Percentiles rank a stretch among this genome's conserved stretches.
Conservation (phyloP, 352 stramenopile species). For the Aphanomyces cochlioides region DNA sequence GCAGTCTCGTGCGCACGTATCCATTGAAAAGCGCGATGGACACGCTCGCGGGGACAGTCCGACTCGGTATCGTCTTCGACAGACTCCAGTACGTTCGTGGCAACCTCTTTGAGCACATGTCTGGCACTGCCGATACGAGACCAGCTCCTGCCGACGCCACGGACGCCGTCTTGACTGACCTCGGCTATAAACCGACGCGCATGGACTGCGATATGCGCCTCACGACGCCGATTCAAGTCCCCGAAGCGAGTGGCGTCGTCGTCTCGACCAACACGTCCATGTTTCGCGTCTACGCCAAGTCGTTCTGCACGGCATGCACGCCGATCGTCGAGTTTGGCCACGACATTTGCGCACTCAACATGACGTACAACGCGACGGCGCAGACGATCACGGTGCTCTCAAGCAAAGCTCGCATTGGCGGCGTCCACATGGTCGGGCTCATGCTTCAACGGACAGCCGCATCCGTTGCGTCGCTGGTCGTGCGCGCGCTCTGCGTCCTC, state of each 20-base stretch:
- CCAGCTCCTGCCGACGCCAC: not conserved
- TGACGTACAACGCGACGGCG: slow-evolving; percentile 10
- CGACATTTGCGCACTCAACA: slow-evolving; percentile 1
- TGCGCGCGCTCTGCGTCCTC: slow-evolving; percentile 5
- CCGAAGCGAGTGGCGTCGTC: not conserved
- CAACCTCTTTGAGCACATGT: slow-evolving; percentile 1
- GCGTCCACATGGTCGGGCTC: slow-evolving; percentile 2
- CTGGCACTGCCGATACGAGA: not conserved
- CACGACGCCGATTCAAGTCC: slow-evolving; percentile 2
- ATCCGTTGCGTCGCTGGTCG: not conserved
- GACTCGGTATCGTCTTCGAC: not conserved
- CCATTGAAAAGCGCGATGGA: not conserved
- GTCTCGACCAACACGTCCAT: slow-evolving; percentile 14
- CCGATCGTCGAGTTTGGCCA: slow-evolving; percentile 19
- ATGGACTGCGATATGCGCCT: slow-evolving; percentile 10
- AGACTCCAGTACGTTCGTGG: slow-evolving; percentile 18
- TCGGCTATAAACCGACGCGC: slow-evolving; percentile 10
- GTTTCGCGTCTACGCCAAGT: slow-evolving; percentile 19
- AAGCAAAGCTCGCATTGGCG: slow-evolving; percentile 1
- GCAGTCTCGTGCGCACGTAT: not conserved
- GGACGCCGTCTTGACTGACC: not conserved
- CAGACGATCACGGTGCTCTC: not conserved
- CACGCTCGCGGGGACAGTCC: not conserved
- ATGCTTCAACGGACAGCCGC: not conserved
- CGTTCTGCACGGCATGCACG: slow-evolving; percentile 20